These are phyloP conservation scores for Rhodotorula babjevae DNA, from an alignment of 768 basidiomycete species.

Conservation along the genomic window DNA sequence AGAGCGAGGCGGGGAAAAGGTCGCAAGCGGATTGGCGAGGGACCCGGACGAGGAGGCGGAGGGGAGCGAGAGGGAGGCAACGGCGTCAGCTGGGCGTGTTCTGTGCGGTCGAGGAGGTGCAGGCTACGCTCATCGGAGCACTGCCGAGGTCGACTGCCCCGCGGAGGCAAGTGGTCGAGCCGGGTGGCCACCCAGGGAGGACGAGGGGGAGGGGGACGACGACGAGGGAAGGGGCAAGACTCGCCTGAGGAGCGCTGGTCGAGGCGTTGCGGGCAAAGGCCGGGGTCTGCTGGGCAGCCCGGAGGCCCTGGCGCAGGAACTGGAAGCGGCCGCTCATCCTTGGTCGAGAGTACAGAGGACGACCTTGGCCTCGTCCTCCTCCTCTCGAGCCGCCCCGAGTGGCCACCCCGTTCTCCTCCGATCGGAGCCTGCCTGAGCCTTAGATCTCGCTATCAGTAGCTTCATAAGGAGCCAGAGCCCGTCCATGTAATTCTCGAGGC, in stretches of 20 bases:
- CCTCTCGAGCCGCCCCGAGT: no score
- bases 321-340: conserved; percentile 22
- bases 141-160: neutral
- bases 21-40: conserved; percentile 16
- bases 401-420: no score
- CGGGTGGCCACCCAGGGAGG: neutral
- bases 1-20: conserved; percentile 10
- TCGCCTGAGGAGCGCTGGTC: neutral
- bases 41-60: neutral
- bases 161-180: neutral
- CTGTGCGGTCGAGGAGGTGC: neutral
- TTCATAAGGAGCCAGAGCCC: no score
- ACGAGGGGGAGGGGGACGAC: neutral
- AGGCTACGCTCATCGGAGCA: neutral
- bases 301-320: conserved; percentile 18
- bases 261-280: conserved; percentile 14
- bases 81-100: neutral
- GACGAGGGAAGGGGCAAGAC: neutral
- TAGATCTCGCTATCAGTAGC: no score
- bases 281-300: conserved; percentile 11
- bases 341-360: neutral
- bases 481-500: no score
- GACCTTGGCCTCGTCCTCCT: no score
- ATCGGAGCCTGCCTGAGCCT: no score
- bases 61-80: neutral